Conservation (phyloP, 768 basidiomycete genomes). For the Rhizopogon roseolus region DNA sequence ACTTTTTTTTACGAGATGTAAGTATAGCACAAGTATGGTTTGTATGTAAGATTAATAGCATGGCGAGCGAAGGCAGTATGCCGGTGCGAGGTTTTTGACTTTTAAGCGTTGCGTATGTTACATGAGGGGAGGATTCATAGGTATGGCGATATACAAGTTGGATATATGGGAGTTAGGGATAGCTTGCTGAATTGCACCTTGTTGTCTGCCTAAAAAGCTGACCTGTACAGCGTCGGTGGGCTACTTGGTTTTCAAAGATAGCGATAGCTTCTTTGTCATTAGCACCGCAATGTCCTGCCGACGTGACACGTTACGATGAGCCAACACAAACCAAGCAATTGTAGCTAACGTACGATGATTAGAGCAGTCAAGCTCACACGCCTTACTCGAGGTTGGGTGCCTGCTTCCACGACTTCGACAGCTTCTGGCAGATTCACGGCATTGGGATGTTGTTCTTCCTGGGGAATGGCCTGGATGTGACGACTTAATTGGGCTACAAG, state of each 20-base stretch:
- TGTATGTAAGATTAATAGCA: too few species aligned
- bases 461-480: neutral
- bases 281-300: constrained; percentile 20
- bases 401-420: constrained; percentile 1
- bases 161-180: neutral
- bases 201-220: too few species aligned
- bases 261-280: constrained; percentile 2
- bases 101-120: too few species aligned
- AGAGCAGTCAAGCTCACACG: constrained; percentile 16
- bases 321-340: neutral
- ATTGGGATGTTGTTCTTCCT: constrained; percentile 8
- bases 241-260: neutral
- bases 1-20: too few species aligned
- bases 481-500: neutral
- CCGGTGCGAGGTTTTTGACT: too few species aligned
- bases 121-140: too few species aligned
- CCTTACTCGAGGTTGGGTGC: constrained; percentile 4
- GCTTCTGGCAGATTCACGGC: constrained; percentile 1
- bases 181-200: too few species aligned
- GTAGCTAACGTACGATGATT: constrained; percentile 15
- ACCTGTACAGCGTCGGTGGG: neutral
- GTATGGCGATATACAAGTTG: too few species aligned
- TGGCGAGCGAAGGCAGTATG: too few species aligned
- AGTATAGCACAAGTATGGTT: too few species aligned
- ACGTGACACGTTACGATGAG: constrained; percentile 1